phyloP scores from a whole-genome alignment of 306 rosid species.

The Rosa persica region DNA sequence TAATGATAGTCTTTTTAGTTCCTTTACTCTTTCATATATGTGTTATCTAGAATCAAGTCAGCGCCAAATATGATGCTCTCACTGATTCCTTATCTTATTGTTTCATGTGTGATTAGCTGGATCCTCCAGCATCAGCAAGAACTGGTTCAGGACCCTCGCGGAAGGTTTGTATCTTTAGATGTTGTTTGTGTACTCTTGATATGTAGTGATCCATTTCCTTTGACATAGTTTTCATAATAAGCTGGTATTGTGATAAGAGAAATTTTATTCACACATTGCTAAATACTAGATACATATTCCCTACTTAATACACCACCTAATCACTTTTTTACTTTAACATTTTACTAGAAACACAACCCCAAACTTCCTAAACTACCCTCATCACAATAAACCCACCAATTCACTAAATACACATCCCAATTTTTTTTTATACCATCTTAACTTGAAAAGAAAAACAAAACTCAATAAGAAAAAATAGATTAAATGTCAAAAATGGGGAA shows the following conservation, averaged over 20 bases:
- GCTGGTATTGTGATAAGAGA: neutral
- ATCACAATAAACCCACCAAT: no score
- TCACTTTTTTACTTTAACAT: no score
- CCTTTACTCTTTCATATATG: neutral
- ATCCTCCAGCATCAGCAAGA: constrained; percentile 73
- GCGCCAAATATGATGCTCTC: constrained; percentile 1
- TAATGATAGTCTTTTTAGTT: neutral
- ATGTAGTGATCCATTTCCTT: neutral
- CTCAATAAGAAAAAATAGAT: no score
- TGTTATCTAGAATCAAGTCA: neutral
- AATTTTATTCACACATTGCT: no score
- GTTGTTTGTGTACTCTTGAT: constrained; percentile 9
- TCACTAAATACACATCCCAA: no score
- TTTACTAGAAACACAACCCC: no score
- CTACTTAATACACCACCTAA: no score
- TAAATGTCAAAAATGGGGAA: no score
- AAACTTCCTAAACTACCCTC: no score
- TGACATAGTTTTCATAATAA: neutral
- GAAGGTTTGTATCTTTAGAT: constrained; percentile 59
- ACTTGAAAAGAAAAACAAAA: no score
- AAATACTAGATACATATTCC: no score
- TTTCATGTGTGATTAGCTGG: constrained; percentile 54
- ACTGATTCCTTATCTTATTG: constrained; percentile 18
- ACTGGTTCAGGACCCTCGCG: constrained; percentile 84
- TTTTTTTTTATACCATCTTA: no score